These are phyloP conservation scores for Xylariaceae sp. DNA, from an alignment of 2,329 filamentous ascomycete species.

Conservation along the genomic window DNA sequence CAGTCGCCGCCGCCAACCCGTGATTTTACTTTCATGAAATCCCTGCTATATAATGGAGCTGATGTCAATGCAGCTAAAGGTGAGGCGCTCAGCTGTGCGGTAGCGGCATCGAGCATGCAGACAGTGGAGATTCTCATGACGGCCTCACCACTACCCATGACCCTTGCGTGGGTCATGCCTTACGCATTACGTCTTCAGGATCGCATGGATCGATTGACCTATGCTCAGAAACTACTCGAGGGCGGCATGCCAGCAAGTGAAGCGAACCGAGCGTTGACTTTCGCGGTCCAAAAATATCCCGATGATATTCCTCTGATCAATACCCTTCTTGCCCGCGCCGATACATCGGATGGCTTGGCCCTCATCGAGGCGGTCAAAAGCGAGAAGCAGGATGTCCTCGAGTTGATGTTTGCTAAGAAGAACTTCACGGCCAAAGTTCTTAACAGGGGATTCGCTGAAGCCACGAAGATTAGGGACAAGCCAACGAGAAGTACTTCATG, in stretches of 20 bases:
- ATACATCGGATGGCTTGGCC: constrained; percentile 46
- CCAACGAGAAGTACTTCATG: constrained; percentile 40
- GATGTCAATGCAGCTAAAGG: constrained; percentile 50
- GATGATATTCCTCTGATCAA: constrained; percentile 46
- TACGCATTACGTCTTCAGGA: constrained; percentile 48
- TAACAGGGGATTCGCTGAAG: constrained; percentile 39
- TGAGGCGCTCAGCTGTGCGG: constrained; percentile 45
- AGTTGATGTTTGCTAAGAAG: constrained; percentile 39
- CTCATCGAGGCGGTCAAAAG: constrained; percentile 41
- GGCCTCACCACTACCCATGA: constrained; percentile 36
- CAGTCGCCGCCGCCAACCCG: constrained; percentile 35
- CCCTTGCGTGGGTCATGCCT: constrained; percentile 46
- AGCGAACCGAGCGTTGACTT: constrained; percentile 46
- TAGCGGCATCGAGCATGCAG: constrained; percentile 40
- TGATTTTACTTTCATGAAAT: constrained; percentile 40
- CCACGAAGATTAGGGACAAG: constrained; percentile 38
- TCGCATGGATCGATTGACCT: constrained; percentile 45
- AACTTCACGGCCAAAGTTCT: constrained; percentile 37
- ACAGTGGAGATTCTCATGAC: constrained; percentile 47
- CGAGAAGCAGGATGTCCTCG: constrained; percentile 41
- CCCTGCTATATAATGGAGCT: constrained; percentile 46
- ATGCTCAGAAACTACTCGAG: constrained; percentile 46
- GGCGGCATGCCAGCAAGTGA: constrained; percentile 44
- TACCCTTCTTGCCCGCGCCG: constrained; percentile 41
- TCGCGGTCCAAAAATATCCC: constrained; percentile 43